phyloP scores from a whole-genome alignment of 208 protist genomes.

The Acanthamoeba royreba region DNA sequence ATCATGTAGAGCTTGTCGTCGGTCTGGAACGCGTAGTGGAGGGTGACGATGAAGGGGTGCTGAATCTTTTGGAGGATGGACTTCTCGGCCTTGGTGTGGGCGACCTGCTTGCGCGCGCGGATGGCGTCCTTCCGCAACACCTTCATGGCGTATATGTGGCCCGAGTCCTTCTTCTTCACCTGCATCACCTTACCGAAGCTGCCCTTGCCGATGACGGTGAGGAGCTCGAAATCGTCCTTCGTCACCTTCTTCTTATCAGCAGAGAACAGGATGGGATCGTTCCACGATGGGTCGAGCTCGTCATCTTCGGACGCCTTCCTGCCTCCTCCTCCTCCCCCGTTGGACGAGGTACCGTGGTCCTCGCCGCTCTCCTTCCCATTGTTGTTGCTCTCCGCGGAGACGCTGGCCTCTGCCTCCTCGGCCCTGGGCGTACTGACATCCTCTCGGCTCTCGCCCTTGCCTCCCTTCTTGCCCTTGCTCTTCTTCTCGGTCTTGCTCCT shows the following conservation, averaged over 20 bases:
- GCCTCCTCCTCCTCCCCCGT: too few species aligned
- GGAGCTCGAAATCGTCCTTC: constrained; percentile 78
- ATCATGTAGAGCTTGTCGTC: constrained; percentile 89
- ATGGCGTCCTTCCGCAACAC: constrained; percentile 75
- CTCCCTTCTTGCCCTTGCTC: constrained; percentile 2
- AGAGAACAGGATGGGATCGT: constrained; percentile 50
- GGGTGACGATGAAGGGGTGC: constrained; percentile 84
- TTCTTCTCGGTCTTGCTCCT: background rate
- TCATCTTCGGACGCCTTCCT: background rate
- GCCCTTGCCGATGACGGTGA: constrained; percentile 81
- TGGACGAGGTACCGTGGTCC: too few species aligned
- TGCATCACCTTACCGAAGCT: constrained; percentile 79
- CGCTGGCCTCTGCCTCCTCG: background rate
- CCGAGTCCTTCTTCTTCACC: constrained; percentile 75
- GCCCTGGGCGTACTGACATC: background rate
- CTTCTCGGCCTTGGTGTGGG: constrained; percentile 78
- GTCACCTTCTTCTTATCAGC: constrained; percentile 59
- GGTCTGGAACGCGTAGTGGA: constrained; percentile 95
- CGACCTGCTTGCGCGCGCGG: constrained; percentile 71
- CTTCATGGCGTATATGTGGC: constrained; percentile 83
- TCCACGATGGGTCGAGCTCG: background rate
- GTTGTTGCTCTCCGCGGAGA: background rate
- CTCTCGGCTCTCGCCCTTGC: background rate
- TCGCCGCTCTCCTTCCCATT: background rate
- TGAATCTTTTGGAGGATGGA: constrained; percentile 69